Evolutionary conservation across 2,329 filamentous ascomycete species (phyloP).

Genomic region (Apiospora sp.): DNA sequence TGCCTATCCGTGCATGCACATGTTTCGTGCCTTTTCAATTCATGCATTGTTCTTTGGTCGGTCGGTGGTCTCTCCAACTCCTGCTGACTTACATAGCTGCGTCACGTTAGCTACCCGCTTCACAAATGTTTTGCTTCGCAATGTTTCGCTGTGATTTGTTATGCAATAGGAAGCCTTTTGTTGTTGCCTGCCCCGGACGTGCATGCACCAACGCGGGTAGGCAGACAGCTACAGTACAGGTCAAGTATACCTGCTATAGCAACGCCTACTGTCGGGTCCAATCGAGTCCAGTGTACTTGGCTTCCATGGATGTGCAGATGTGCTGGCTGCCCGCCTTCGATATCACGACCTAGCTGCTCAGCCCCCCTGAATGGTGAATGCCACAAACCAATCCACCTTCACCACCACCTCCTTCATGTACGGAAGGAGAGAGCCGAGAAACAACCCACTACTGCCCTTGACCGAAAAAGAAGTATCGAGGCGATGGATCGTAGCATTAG

Average conservation of each 20-base stretch:
- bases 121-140: not conserved
- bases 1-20: not conserved
- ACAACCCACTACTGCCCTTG: not conserved
- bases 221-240: not conserved
- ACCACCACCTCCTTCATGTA: not conserved
- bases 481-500: not conserved
- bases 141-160: not conserved
- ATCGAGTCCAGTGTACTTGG: not conserved
- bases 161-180: not conserved
- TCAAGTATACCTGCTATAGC: not conserved
- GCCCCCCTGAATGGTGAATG: constrained; percentile 2
- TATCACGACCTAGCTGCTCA: not conserved
- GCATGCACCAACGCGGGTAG: not conserved
- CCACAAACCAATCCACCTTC: not conserved
- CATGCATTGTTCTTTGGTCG: not conserved
- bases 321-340: not conserved
- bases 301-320: not conserved
- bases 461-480: not conserved
- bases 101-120: not conserved
- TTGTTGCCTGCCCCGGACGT: not conserved
- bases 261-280: not conserved
- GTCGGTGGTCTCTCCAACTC: not conserved
- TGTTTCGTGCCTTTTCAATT: not conserved
- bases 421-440: not conserved
- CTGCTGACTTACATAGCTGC: not conserved